These are phyloP conservation scores for Lipomyces sp. DNA, from an alignment of 805 yeast species.

Conservation along the genomic window DNA sequence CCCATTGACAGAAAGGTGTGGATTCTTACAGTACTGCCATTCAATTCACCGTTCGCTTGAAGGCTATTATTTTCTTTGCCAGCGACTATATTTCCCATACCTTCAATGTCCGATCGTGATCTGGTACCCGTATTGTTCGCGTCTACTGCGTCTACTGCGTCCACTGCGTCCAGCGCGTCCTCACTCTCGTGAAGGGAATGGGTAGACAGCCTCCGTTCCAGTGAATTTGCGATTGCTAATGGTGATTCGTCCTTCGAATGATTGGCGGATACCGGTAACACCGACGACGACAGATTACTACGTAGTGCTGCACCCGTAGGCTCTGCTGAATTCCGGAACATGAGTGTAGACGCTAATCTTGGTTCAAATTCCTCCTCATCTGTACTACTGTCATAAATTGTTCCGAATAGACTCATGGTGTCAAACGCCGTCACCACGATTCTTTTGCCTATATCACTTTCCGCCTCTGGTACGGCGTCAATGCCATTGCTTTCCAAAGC, in stretches of 20 bases:
- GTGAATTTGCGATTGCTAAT: neutral
- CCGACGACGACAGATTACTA: neutral
- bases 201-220: neutral
- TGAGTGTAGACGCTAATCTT: neutral
- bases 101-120: neutral
- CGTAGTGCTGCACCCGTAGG: neutral
- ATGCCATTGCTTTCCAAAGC: neutral
- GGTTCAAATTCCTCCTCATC: neutral
- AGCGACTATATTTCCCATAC: neutral
- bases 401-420: neutral
- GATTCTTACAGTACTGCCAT: conserved; percentile 1
- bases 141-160: neutral
- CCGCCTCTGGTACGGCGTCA: neutral
- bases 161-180: neutral
- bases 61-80: neutral
- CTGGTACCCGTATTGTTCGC: neutral
- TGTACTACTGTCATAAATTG: neutral
- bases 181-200: neutral
- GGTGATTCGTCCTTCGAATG: neutral
- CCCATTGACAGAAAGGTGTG: neutral
- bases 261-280: neutral
- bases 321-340: neutral
- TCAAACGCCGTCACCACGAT: neutral
- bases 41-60: neutral
- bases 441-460: neutral